A percentile compares a stretch with the other conserved stretches of the same genome.
These are phyloP conservation scores for Pancytospora epiphaga DNA, from an alignment of 371 early-diverging fungal genomes.

Conservation along the genomic window DNA sequence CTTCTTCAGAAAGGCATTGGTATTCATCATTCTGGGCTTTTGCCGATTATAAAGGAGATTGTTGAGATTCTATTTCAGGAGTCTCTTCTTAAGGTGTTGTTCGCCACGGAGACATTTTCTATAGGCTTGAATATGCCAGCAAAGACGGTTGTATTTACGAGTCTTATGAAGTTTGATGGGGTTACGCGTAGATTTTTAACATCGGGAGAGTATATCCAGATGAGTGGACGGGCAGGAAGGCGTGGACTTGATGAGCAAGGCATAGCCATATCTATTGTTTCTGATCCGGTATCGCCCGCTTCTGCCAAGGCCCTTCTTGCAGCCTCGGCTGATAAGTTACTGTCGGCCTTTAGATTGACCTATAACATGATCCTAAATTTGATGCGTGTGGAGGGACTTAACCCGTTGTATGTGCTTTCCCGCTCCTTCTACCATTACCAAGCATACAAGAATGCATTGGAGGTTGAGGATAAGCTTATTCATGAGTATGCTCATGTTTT, in stretches of 20 bases:
- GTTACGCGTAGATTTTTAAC: slow-evolving; percentile 71
- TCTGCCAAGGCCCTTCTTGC: slow-evolving; percentile 52
- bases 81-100: slow-evolving; percentile 86
- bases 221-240: slow-evolving; percentile 63
- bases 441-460: slow-evolving; percentile 46
- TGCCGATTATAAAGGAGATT: slow-evolving; percentile 95
- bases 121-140: slow-evolving; percentile 99
- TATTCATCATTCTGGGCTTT: slow-evolving; percentile 94
- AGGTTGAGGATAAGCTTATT: slow-evolving; percentile 27
- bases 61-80: slow-evolving; percentile 98
- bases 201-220: slow-evolving; percentile 95
- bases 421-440: slow-evolving; percentile 90
- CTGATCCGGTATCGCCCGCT: slow-evolving; percentile 55
- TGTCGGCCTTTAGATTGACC: slow-evolving; percentile 89
- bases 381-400: slow-evolving; percentile 86
- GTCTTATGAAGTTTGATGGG: slow-evolving; percentile 92
- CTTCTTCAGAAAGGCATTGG: slow-evolving; percentile 89
- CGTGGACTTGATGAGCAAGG: slow-evolving; percentile 82
- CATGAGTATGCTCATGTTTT: slow-evolving; percentile 10
- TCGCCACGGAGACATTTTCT: slow-evolving; percentile 99
- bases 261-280: slow-evolving; percentile 86
- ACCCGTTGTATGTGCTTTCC: slow-evolving; percentile 82
- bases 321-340: slow-evolving; percentile 72
- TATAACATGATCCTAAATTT: slow-evolving; percentile 97
- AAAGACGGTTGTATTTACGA: slow-evolving; percentile 92